Percentiles rank a stretch among this genome's conserved stretches.
These are phyloP conservation scores for Zalaria obscura DNA, from an alignment of 2,329 filamentous ascomycete species.

Conservation along the genomic window DNA sequence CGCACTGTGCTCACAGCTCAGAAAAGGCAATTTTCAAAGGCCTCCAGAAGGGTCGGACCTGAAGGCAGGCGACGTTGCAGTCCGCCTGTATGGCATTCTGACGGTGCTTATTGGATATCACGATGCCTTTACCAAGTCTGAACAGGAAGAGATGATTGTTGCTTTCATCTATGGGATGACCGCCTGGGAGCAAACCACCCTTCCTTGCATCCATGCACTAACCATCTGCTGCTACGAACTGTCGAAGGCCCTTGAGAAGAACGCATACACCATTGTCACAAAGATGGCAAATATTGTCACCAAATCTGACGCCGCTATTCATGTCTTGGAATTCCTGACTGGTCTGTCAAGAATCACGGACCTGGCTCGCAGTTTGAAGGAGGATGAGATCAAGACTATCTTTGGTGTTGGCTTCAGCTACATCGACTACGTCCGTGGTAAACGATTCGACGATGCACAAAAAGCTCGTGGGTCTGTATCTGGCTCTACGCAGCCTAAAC, in stretches of 20 bases:
- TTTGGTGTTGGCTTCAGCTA: slow-evolving; percentile 95
- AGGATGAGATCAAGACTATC: slow-evolving; percentile 84
- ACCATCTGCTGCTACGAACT: slow-evolving; percentile 93
- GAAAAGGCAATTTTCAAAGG: slow-evolving; percentile 62
- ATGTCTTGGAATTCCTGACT: slow-evolving; percentile 91
- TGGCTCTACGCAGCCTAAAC: not conserved
- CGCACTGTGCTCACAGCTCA: slow-evolving; percentile 70
- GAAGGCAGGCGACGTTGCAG: slow-evolving; percentile 75
- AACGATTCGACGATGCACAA: slow-evolving; percentile 22
- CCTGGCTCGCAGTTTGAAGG: slow-evolving; percentile 75
- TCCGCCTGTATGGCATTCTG: slow-evolving; percentile 75
- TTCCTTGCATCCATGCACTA: slow-evolving; percentile 85
- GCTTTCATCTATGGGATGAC: slow-evolving; percentile 71
- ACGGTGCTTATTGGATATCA: slow-evolving; percentile 88
- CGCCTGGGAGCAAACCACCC: slow-evolving; percentile 46
- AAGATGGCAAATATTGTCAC: slow-evolving; percentile 96
- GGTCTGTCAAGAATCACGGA: slow-evolving; percentile 72
- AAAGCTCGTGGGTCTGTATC: slow-evolving; percentile 2
- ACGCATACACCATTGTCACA: slow-evolving; percentile 70
- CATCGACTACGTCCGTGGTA: slow-evolving; percentile 65
- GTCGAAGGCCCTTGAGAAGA: slow-evolving; percentile 73
- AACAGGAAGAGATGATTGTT: slow-evolving; percentile 80
- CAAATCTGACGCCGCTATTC: slow-evolving; percentile 77
- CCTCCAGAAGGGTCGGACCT: slow-evolving; percentile 67
- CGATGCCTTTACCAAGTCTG: slow-evolving; percentile 64